phyloP scores from a whole-genome alignment of 2,329 filamentous ascomycete species.

The Paracoccidioides lutzii region DNA sequence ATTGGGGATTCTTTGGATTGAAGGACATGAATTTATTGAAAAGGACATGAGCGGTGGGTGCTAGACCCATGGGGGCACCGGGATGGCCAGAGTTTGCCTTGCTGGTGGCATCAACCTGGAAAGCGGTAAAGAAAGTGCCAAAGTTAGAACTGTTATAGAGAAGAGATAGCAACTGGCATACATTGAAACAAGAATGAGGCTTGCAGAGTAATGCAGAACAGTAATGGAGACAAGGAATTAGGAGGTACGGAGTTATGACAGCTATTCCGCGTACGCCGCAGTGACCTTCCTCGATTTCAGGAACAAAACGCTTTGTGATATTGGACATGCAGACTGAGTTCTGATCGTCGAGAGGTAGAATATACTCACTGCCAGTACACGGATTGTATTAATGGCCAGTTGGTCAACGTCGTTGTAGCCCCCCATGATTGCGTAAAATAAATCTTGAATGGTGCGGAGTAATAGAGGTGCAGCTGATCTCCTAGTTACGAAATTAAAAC shows the following conservation, averaged over 20 bases:
- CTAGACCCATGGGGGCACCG: constrained; percentile 96
- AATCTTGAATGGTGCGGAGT: neutral
- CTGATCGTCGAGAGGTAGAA: neutral
- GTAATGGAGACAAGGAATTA: neutral
- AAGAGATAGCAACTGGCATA: constrained; percentile 1
- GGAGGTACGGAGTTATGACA: too few relatives aligned
- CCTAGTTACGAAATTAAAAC: neutral
- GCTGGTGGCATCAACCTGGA: constrained; percentile 89
- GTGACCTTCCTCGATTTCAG: neutral
- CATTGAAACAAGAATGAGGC: neutral
- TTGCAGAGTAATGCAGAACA: too few relatives aligned
- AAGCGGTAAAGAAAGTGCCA: neutral
- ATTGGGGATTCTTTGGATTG: constrained; percentile 98
- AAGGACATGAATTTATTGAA: constrained; percentile 99
- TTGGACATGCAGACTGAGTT: neutral
- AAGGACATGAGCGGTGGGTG: constrained; percentile 87
- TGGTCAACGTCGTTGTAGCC: constrained; percentile 68
- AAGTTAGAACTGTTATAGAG: constrained; percentile 11
- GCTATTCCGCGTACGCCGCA: neutral
- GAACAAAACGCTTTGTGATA: too few relatives aligned
- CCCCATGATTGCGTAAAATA: constrained; percentile 52
- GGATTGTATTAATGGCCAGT: constrained; percentile 96
- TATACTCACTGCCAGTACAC: constrained; percentile 74
- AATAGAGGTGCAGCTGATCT: too few relatives aligned
- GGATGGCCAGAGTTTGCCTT: constrained; percentile 96